Evolutionary conservation across 306 rosid genomes (phyloP), one percentile per base, ranked within the genome.

Genomic region (Prunus davidiana): DNA sequence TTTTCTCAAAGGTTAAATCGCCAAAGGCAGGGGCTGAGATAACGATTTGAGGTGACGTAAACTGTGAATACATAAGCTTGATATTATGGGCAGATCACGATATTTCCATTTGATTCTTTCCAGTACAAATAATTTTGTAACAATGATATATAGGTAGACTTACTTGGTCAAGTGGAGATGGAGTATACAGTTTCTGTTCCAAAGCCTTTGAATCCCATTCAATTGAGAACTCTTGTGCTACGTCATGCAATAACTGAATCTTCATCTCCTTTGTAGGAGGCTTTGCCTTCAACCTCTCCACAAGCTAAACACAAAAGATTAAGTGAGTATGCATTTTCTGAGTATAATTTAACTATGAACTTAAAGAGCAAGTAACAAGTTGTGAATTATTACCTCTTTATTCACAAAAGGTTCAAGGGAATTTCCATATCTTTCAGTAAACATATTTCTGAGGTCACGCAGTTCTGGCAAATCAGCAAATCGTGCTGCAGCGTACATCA

Each of bases 401-500:
- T 72, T 92, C 12, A 55, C 43, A 63, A 38, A 89, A 60, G 81
- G 55, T 49, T 87, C 85, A 22, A 90, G 82, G 45, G 91, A 89
- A 82, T 85, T 82, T 38, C 86, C 89, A 76, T 80, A 91, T 81
- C 80, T 92, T 57, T 84, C 82, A 3, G 77, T 77, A 51, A 92
- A 89, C 50, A 86, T 28, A 45, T 68, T 76, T 83, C 97, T 82
- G 75, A 95, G 89, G 10, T 83, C 85, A 27, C 96, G 91, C 58
- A 95, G 65, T 76, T 91, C 97, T 8, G 97, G 97, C 73, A 95
- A 82, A 76, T 91, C 96, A 55, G 85, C 80, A 49, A 91, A 73
- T 61, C 97, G 76, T 73, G 93, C 93, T 38, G 98, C 93, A 3
- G 93, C 98, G 38, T 85, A 87, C 22, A 87, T 89, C 85, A 95